Percentiles rank a stretch among this genome's conserved stretches.
These are phyloP conservation scores for Cerioporus squamosus DNA, from an alignment of 1,284 basidiomycete species.

Conservation along the genomic window DNA sequence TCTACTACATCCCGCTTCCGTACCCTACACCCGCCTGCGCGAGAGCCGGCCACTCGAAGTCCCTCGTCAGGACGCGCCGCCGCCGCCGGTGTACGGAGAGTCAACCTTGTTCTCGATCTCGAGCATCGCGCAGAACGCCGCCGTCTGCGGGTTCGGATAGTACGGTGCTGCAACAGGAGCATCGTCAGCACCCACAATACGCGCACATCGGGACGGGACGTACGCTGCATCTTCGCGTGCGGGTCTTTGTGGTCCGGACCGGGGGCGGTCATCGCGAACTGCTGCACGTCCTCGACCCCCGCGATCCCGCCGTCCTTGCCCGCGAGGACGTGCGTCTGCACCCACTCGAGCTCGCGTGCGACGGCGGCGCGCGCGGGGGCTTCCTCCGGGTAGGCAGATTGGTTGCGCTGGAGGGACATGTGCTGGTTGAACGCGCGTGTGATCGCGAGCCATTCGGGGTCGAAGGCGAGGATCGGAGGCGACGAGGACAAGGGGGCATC, in stretches of 20 bases:
- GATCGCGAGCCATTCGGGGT: slow-evolving; percentile 95
- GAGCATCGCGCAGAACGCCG: slow-evolving; percentile 82
- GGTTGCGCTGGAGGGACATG: slow-evolving; percentile 60
- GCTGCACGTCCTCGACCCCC: slow-evolving; percentile 64
- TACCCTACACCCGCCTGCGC: too few species aligned
- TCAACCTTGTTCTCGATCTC: slow-evolving; percentile 85
- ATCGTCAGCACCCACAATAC: neutral
- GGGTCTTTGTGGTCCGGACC: slow-evolving; percentile 51
- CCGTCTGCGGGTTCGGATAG: slow-evolving; percentile 92
- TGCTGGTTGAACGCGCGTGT: slow-evolving; percentile 84
- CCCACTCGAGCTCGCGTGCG: slow-evolving; percentile 67
- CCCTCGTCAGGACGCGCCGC: neutral
- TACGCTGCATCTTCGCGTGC: slow-evolving; percentile 52
- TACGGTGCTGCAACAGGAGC: slow-evolving; percentile 62
- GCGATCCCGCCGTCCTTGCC: slow-evolving; percentile 31
- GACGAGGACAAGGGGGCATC: slow-evolving; percentile 32
- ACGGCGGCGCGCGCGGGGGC: slow-evolving; percentile 62
- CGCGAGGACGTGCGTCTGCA: slow-evolving; percentile 54
- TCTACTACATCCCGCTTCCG: too few species aligned
- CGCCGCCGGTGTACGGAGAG: neutral
- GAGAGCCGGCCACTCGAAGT: too few species aligned
- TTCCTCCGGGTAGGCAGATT: slow-evolving; percentile 64
- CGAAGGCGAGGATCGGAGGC: slow-evolving; percentile 57
- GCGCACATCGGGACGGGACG: slow-evolving; percentile 14
- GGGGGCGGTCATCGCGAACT: slow-evolving; percentile 78